A percentile compares a stretch with the other conserved stretches of the same genome.
Conservation (phyloP, 768 basidiomycete genomes). For the Trichaptum fuscoviolaceum region DNA sequence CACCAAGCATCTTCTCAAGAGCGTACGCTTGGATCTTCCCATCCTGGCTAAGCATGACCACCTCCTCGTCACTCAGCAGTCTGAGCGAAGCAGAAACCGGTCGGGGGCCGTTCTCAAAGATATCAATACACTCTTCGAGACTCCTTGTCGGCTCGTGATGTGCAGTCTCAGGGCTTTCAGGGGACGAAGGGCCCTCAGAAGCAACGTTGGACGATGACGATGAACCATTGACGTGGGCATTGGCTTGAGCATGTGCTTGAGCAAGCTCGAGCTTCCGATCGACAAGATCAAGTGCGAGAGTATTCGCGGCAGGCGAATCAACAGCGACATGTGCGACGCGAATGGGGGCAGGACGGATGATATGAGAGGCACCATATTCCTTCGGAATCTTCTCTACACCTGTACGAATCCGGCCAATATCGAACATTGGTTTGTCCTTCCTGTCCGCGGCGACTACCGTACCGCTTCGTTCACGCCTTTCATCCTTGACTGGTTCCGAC, state of each 20-base stretch:
- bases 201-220: constrained; percentile 9
- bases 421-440: neutral
- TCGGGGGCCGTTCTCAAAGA: constrained; percentile 71
- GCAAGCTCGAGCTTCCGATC: constrained; percentile 40
- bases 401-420: constrained; percentile 9
- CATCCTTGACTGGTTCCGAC: neutral
- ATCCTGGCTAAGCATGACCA: constrained; percentile 80
- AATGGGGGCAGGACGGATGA: constrained; percentile 18
- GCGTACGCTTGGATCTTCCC: constrained; percentile 96
- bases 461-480: neutral
- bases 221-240: constrained; percentile 13
- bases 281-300: constrained; percentile 49
- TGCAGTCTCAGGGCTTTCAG: constrained; percentile 1
- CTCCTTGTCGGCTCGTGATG: constrained; percentile 35
- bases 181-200: constrained; percentile 2
- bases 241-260: constrained; percentile 19
- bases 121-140: constrained; percentile 70
- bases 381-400: constrained; percentile 1
- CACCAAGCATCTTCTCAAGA: constrained; percentile 89
- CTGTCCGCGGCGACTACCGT: constrained; percentile 18
- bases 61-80: constrained; percentile 84
- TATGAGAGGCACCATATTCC: constrained; percentile 10
- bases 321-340: constrained; percentile 23
- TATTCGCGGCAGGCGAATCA: neutral
- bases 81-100: constrained; percentile 52